A percentile compares a stretch with the other conserved stretches of the same genome.
Conservation (phyloP, 495 filamentous ascomycete species). For the Tuber calosporum region DNA sequence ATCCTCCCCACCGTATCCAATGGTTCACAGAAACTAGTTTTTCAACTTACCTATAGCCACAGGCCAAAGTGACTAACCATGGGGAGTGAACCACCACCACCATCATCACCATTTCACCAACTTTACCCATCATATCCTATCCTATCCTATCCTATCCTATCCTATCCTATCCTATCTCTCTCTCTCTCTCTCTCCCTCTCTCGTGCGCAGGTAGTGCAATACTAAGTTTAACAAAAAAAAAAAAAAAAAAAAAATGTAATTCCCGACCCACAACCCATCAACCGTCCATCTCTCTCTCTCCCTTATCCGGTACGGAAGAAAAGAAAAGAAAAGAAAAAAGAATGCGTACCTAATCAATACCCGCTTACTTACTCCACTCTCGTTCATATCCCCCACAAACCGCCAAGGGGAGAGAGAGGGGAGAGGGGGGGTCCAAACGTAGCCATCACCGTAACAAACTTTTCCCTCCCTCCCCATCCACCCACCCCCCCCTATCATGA, state of each 20-base stretch:
- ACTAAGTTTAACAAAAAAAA: not conserved
- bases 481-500: not conserved
- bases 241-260: not conserved
- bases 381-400: not conserved
- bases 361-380: not conserved
- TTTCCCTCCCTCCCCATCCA: no score
- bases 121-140: no score
- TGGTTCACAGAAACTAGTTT: no score
- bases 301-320: not conserved
- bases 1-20: no score
- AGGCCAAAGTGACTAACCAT: no score
- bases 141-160: not conserved
- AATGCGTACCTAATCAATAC: constrained; percentile 1
- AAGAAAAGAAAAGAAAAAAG: no score
- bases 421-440: not conserved
- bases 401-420: not conserved
- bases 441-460: not conserved
- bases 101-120: no score
- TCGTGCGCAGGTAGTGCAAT: not conserved
- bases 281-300: not conserved
- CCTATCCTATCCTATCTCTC: no score
- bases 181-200: no score
- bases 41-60: no score
- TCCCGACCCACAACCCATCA: not conserved
- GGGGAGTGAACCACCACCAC: no score